Base-by-base conservation (phyloP, 2,329 filamentous ascomycete genomes). In the Teratosphaeriaceae sp. region DNA sequence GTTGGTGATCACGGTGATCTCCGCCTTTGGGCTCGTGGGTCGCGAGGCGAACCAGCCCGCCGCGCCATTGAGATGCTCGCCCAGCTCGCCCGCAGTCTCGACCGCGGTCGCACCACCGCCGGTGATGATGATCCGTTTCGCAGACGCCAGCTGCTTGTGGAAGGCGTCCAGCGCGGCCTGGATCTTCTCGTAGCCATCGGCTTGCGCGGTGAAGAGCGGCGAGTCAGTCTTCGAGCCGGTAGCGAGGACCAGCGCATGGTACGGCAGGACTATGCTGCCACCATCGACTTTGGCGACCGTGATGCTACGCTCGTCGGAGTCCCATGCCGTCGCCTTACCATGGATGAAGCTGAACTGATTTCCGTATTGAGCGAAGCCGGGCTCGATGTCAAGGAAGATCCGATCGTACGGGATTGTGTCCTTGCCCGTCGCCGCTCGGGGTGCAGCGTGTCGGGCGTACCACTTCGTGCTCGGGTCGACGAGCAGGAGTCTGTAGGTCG, bases 181-280 rank as follows among this genome's bases (percentile, higher is more conserved):
- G 1, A 61, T 56, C 18, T 57, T 54, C 9, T 51, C 54, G 38
- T 61, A 50, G 22, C 65, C 55, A 22, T 53, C 56, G 23, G 61
- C 65, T 30, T 69, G 65, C 11, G 66, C 57, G 21, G 71, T 72
- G 41, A 73, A 62, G 2, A 67, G 59, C 0, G 68, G 63, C 21
- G 69, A 63, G 9, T 64, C 57, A 1, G 74, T 73, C 12, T 55
- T 66, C 29, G 71, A 70, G 7, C 76, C 76, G 1, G 75, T 76
- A 5, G 75, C 74, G 45, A 79, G 70, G 37, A 80, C 63, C 2
- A 80, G 64, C 13, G 73, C 70, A 50, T 78, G 69, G 54, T 74
- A 79, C 48, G 23, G 51, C 55, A 35, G 62, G 15, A 59, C 58
- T 16, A 61, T 65, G 16, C 37, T 46, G 13, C 48, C 44, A 13